Percentiles rank a stretch among this genome's conserved stretches.
Conservation (phyloP, 2,329 filamentous ascomycete species). For the Aspergillus latus region DNA sequence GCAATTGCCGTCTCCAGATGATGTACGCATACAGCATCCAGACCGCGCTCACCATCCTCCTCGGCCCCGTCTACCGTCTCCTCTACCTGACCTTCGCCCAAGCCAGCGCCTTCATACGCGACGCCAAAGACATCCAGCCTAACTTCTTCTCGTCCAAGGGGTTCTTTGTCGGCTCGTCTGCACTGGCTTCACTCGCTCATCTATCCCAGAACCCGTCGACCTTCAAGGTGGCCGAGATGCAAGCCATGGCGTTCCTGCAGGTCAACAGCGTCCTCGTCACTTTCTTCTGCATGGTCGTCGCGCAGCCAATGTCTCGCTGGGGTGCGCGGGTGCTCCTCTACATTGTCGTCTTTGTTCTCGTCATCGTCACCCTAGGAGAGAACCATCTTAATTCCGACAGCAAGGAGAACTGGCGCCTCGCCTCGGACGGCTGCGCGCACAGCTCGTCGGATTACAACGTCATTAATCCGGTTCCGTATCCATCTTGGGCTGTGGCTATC, state of each 20-base stretch:
- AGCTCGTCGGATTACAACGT: constrained; percentile 10
- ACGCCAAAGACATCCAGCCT: constrained; percentile 5
- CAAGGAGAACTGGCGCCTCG: constrained; percentile 5
- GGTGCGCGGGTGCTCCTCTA: constrained; percentile 8
- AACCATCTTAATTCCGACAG: constrained; percentile 3
- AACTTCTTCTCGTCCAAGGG: constrained; percentile 13
- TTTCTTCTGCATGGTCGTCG: constrained; percentile 11
- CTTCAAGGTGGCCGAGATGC: constrained; percentile 12
- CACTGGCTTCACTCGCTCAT: constrained; percentile 9
- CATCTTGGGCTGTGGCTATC: constrained; percentile 5
- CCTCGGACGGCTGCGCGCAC: constrained; percentile 11
- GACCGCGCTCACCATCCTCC: constrained; percentile 7
- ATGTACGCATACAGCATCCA: constrained; percentile 10
- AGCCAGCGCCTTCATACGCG: neutral
- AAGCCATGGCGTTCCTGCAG: constrained; percentile 12
- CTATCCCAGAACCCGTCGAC: constrained; percentile 10
- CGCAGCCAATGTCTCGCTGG: constrained; percentile 9
- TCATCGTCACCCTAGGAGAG: constrained; percentile 1
- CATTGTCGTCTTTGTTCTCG: constrained; percentile 7
- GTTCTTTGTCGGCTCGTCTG: constrained; percentile 9
- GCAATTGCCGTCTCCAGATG: neutral
- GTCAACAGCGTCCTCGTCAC: constrained; percentile 11
- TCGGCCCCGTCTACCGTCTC: constrained; percentile 6
- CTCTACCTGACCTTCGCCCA: constrained; percentile 3
- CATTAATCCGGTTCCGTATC: constrained; percentile 12